Evolutionary conservation across 106 monocot species (phyloP).

Genomic region (Allium sativum): DNA sequence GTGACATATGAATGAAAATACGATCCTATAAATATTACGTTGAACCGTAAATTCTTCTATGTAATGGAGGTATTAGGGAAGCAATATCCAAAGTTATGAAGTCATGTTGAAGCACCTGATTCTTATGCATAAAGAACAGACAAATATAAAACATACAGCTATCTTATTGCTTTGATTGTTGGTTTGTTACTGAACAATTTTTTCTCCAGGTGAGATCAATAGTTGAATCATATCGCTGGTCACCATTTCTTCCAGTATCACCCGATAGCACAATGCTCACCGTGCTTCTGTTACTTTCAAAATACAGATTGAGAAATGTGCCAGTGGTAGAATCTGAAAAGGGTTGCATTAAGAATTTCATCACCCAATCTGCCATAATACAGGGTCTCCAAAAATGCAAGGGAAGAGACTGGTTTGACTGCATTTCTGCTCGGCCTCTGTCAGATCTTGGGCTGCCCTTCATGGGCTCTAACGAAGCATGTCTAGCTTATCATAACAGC

Average conservation of each 20-base stretch:
- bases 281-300: slow-evolving; percentile 82
- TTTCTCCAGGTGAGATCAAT: slow-evolving; percentile 59
- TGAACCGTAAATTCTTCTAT: too few relatives aligned
- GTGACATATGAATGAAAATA: too few relatives aligned
- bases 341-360: slow-evolving; percentile 72
- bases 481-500: background rate
- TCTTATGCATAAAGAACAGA: too few relatives aligned
- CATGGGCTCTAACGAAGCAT: slow-evolving; percentile 65
- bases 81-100: too few relatives aligned
- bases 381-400: slow-evolving; percentile 74
- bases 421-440: slow-evolving; percentile 59
- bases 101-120: too few relatives aligned
- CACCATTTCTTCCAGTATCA: slow-evolving; percentile 78
- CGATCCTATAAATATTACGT: too few relatives aligned
- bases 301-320: slow-evolving; percentile 84
- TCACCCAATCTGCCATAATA: slow-evolving; percentile 84
- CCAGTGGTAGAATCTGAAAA: slow-evolving; percentile 64
- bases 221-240: slow-evolving; percentile 53
- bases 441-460: slow-evolving; percentile 95
- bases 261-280: slow-evolving; percentile 80
- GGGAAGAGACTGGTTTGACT: slow-evolving; percentile 98
- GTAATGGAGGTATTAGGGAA: too few relatives aligned
- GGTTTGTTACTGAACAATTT: background rate
- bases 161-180: too few relatives aligned
- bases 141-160: too few relatives aligned